A percentile compares a stretch with the other conserved stretches of the same genome.
phyloP scores from a whole-genome alignment of 2,329 filamentous ascomycete genomes.

The Fragosphaeria purpurea region DNA sequence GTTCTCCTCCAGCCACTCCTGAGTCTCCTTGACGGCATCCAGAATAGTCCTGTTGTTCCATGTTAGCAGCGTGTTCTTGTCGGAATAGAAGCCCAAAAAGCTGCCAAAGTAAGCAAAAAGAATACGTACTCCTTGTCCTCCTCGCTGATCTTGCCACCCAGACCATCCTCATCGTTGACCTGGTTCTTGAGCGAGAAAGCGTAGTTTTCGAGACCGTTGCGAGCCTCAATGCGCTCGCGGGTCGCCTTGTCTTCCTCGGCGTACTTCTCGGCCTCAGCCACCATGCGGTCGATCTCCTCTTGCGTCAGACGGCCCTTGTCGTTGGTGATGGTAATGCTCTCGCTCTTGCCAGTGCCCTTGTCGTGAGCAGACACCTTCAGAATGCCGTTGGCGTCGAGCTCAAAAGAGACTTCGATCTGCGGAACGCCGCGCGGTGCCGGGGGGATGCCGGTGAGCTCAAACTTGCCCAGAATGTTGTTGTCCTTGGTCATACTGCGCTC shows the following conservation, averaged over 20 bases:
- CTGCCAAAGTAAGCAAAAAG: not conserved
- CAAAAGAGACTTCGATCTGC: slow-evolving; percentile 96
- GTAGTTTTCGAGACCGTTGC: slow-evolving; percentile 98
- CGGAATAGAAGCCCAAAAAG: too few relatives aligned
- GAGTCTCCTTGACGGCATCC: slow-evolving; percentile 92
- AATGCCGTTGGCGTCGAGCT: slow-evolving; percentile 97
- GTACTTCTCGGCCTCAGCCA: slow-evolving; percentile 95
- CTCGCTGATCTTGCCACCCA: slow-evolving; percentile 95
- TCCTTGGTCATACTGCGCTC: slow-evolving; percentile 92
- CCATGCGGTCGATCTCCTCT: slow-evolving; percentile 99
- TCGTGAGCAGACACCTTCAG: slow-evolving; percentile 92
- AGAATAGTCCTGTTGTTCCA: slow-evolving; percentile 47
- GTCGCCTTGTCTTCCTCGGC: slow-evolving; percentile 99
- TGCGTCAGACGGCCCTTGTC: slow-evolving; percentile 95
- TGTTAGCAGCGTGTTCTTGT: slow-evolving; percentile 23
- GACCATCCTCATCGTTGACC: slow-evolving; percentile 90
- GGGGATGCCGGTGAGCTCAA: slow-evolving; percentile 93
- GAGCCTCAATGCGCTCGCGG: slow-evolving; percentile 90
- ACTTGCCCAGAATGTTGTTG: slow-evolving; percentile 96
- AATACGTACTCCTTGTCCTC: slow-evolving; percentile 91
- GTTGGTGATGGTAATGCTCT: slow-evolving; percentile 98
- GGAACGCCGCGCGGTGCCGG: slow-evolving; percentile 92
- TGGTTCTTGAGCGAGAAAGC: slow-evolving; percentile 99
- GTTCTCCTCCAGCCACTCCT: slow-evolving; percentile 96
- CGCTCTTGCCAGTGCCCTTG: slow-evolving; percentile 95